Evolutionary conservation across 345 rosid genomes (phyloP), one percentile per base, ranked within the genome.

Genomic region (Gossypium ekmanianum): DNA sequence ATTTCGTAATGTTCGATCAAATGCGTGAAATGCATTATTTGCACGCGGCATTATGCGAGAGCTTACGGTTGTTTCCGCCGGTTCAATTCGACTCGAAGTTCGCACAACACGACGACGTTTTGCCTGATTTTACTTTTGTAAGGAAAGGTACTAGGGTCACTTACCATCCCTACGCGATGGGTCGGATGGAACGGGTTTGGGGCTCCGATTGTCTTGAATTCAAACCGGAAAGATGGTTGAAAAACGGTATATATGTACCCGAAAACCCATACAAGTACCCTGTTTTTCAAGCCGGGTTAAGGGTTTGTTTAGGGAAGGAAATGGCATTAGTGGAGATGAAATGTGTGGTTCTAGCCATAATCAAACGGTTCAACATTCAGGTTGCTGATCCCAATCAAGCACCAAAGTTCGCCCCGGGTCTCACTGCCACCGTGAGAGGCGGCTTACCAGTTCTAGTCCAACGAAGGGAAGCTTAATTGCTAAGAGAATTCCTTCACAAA

Each of bases 61-160:
- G 89, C 75, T 54, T 92, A 83, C 83, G 97, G 56, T 68, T 90
- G 14, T 86, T 51, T 70, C 97, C 97, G 0, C 97, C 97, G 1
- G 89, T 92, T 27, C 97, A 90, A 68, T 89, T 87, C 27, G 95
- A 90, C 44, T 90, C 95, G 4, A 90, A 92, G 77, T 90, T 90
- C 43, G 82, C 91, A 0, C 70, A 73, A 55, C 83, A 84, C 55
- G 89, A 90, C 9, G 97, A 92, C 76, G 58, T 88, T 26, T 61
- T 92, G 41, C 78, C 94, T 1, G 97, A 92, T 26, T 89, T 85
- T 24, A 86, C 92, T 0, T 58, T 74, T n/a, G 80, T 89, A 11
- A 76, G 55, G 26, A 79, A 70, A 39, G 90, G 90, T 55, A 79
- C 79, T 1, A 68, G 89, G 84, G 89, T 87, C 11, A 87, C 88